phyloP scores from a whole-genome alignment of 2,329 filamentous ascomycete genomes.

The Thermomyces lanuginosus region DNA sequence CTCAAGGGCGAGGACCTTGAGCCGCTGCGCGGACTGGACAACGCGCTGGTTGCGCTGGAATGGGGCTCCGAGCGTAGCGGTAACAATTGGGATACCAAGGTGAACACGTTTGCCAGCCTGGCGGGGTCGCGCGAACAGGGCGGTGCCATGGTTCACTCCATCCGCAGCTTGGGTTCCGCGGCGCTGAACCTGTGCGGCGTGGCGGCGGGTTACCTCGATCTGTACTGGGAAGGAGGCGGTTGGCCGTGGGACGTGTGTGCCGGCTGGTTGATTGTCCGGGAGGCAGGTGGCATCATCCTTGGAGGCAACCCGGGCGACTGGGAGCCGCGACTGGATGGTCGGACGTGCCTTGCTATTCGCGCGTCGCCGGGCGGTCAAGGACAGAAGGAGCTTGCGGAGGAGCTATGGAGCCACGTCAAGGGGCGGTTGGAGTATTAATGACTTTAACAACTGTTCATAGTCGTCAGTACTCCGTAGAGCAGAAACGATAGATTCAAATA shows the following conservation, averaged over 20 bases:
- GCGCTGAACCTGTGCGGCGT: constrained; percentile 46
- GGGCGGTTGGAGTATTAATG: constrained; percentile 24
- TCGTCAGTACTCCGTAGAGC: no score
- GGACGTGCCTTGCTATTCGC: constrained; percentile 35
- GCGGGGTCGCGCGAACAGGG: constrained; percentile 35
- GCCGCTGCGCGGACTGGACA: constrained; percentile 33
- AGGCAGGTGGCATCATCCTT: constrained; percentile 44
- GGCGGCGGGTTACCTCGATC: constrained; percentile 39
- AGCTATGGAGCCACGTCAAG: constrained; percentile 27
- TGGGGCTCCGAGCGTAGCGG: constrained; percentile 45
- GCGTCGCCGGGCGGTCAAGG: constrained; percentile 15
- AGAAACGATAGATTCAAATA: no score
- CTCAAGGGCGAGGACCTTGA: constrained; percentile 27
- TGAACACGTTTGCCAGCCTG: constrained; percentile 36
- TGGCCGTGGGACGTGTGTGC: constrained; percentile 53
- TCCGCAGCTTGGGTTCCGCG: constrained; percentile 41
- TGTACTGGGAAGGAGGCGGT: constrained; percentile 51
- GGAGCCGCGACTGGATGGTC: constrained; percentile 39
- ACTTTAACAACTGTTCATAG: no score
- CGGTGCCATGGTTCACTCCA: constrained; percentile 46
- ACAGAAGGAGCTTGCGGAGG: constrained; percentile 26
- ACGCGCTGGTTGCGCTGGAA: constrained; percentile 41
- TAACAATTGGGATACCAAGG: constrained; percentile 41
- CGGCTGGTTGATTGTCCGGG: constrained; percentile 44
- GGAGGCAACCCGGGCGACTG: constrained; percentile 43